Evolutionary conservation across 2,329 filamentous ascomycete species (phyloP).

Genomic region (Ascochyta rabiei): DNA sequence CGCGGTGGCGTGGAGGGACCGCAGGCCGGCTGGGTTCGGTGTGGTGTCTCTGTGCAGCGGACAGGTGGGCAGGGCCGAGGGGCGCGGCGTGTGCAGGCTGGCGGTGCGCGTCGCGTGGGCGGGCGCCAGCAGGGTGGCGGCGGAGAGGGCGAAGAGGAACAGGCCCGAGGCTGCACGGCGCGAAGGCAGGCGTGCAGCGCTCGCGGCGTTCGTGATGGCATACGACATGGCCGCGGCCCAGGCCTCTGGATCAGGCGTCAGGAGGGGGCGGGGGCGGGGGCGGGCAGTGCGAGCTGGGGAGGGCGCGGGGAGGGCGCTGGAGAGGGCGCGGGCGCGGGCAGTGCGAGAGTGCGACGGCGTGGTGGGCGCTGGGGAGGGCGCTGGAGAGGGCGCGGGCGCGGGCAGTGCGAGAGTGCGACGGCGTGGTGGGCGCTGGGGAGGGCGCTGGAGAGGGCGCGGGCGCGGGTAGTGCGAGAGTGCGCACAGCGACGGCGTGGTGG

Average conservation of each 20-base stretch:
- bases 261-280: conserved; percentile 15
- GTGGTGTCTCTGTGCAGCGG: conserved; percentile 38
- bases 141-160: conserved; percentile 40
- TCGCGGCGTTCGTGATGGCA: conserved; percentile 38
- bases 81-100: conserved; percentile 20
- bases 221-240: conserved; percentile 48
- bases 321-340: no score
- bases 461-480: no score
- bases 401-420: no score
- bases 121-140: conserved; percentile 34
- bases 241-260: conserved; percentile 34
- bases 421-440: no score
- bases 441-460: no score
- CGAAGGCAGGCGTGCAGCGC: conserved; percentile 29
- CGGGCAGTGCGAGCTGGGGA: no score
- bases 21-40: conserved; percentile 35
- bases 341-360: no score
- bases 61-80: conserved; percentile 36
- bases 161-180: conserved; percentile 36
- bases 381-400: no score
- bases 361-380: no score
- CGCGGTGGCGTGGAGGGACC: conserved; percentile 40
- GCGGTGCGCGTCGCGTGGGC: conserved; percentile 28
- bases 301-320: conserved; percentile 2
- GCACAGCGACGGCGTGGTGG: no score